Base-by-base conservation (phyloP, 371 early-diverging fungal genomes). In the Circinella minor region DNA sequence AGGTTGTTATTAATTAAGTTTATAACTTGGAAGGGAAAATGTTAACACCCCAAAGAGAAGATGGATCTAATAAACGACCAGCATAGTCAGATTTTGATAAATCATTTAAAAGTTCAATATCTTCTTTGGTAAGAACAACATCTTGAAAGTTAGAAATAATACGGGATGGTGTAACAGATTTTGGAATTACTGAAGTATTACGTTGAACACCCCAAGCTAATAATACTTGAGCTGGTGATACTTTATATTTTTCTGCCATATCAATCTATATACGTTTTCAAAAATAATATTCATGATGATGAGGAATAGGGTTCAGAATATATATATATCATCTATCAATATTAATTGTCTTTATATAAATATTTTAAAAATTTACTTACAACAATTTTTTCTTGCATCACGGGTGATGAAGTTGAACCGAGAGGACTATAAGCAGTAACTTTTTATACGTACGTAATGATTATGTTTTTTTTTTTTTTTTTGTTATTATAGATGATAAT, bases 401-500 rank as follows among this genome's bases (percentile, higher is more conserved):
- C 51, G 38, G 77, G 77, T 27, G 81, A 79, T 39, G 81, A 74
- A n/a, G 81, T 77, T 39, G 69, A 71, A 4, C 94, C 95, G 17
- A 97, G 85, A 36, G 98, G 96, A 36, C 92, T 91, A 83, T 95
- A 97, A 4, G 93, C 96, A 43, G 93, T 91, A 18, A 95, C 94
- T 85, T 55, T 72, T 43, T 18, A 18, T 55, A 27, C n/a, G n/a
- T n/a, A n/a, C n/a, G n/a, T n/a, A n/a, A n/a, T n/a, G n/a, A n/a
- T n/a, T n/a, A n/a, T n/a, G n/a, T n/a, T n/a, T n/a, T n/a, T n/a
- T n/a, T n/a, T n/a, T n/a, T n/a, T n/a, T n/a, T 7, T 20, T 36
- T 20, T 47, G 15, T 63, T 47, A 7, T 62, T 55, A 14, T 14
- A 46, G 7, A 20, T 34, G n/a, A 17, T 36, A 27, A 13, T 38